Percentiles rank a stretch among this genome's conserved stretches.
phyloP scores from a whole-genome alignment of 345 rosid species.

The Brassica rapa region DNA sequence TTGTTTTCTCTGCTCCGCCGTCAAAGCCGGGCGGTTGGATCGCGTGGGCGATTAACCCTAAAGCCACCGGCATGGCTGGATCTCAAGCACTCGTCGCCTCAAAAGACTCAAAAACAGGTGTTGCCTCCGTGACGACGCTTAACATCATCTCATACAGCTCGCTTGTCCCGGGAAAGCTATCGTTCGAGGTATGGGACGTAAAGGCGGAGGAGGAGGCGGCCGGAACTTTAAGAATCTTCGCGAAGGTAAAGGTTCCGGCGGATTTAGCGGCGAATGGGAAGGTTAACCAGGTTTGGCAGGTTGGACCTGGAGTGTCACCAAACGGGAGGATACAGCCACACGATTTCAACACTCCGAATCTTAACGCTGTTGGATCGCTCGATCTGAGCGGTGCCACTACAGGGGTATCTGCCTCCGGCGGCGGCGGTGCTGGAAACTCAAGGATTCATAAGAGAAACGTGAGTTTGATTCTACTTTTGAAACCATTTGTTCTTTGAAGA shows the following conservation, averaged over 20 bases:
- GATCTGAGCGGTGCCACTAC: conserved; percentile 42
- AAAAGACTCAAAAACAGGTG: conserved; percentile 40
- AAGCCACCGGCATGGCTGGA: conserved; percentile 66
- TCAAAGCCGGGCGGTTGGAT: conserved; percentile 60
- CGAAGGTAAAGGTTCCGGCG: conserved; percentile 69
- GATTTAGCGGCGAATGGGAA: conserved; percentile 46
- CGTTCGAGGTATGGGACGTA: conserved; percentile 69
- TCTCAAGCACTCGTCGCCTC: conserved; percentile 65
- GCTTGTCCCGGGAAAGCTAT: conserved; percentile 43
- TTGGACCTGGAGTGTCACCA: conserved; percentile 50
- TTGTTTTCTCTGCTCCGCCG: conserved; percentile 67
- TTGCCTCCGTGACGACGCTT: conserved; percentile 49
- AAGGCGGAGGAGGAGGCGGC: conserved; percentile 50
- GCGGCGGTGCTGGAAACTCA: conserved; percentile 40
- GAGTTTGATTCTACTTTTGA: conserved; percentile 6
- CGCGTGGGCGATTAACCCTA: conserved; percentile 82
- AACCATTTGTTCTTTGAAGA: neutral
- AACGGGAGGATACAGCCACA: conserved; percentile 40
- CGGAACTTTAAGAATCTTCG: conserved; percentile 57
- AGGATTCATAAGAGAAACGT: conserved; percentile 59
- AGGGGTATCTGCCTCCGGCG: conserved; percentile 26
- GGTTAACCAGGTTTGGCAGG: conserved; percentile 87
- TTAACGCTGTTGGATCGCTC: conserved; percentile 41
- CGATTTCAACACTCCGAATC: conserved; percentile 37
- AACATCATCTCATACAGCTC: conserved; percentile 45